Evolutionary conservation across 176 grass and related monocot species (phyloP), one percentile per base, ranked within the genome.

Genomic region (Miscanthus lutarioriparius): DNA sequence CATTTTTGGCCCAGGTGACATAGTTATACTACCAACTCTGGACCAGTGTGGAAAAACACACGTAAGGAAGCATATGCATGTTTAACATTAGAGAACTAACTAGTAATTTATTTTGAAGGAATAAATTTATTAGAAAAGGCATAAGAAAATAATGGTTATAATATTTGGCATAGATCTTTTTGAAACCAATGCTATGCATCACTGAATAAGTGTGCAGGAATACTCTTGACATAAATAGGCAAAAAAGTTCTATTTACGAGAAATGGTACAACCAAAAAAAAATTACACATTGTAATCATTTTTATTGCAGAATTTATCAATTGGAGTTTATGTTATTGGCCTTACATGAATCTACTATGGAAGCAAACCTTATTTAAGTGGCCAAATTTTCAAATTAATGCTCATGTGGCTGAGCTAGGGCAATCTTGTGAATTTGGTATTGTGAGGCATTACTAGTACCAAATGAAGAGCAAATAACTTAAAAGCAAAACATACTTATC

Each of bases 1-100:
- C 75, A 97, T 97, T 78, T 93, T 97, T 70, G 91, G 91, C 0
- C 89, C 79, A 14, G 94, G 91, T 76, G 91, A 86, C 78, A 68
- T 84, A 0, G 1, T 90, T 14, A 77, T 91, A 45, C 49, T 91
- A 45, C 61, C 89, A 49, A 45, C 39, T 37, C n/a, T 97, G 47
- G 73, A 65, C 76, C 23, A 3, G 0, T 26, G 43, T 22, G 20
- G 76, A 48, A 6, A 67, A 72, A 86, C 0, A 26, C 9, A 48
- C 5, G 84, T 86, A 79, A 43, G 74, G 7, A 40, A 10, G 6
- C 3, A 41, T n/a, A 68, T 54, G 23, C 13, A 6, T 11, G 28
- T 25, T 23, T 63, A 64, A 4, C 48, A 36, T 36, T 10, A 25
- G 7, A 30, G 11, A n/a, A 81, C 4, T n/a, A 32, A 14, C 27